Evolutionary conservation across 2,329 filamentous ascomycete species (phyloP), one percentile per base, ranked within the genome.

Genomic region (Venturia carpophila): DNA sequence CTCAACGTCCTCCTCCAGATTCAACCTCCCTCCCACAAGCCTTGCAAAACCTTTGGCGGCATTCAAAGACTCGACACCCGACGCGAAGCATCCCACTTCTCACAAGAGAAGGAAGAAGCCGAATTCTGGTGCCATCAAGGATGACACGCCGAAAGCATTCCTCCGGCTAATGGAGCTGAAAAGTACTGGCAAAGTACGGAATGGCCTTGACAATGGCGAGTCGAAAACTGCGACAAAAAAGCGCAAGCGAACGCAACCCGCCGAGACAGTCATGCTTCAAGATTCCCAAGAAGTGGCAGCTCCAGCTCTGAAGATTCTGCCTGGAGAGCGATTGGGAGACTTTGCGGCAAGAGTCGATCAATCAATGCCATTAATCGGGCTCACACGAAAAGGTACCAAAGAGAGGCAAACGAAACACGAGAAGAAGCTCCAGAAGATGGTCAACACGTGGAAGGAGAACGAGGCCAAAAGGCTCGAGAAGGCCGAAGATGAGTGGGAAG

Each of bases 121-220:
- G 67, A 67, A 71, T 68, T 56, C 39, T 64, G 66, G 74, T 70
- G 52, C 74, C 69, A 71, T 84, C 78, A 71, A 80, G 75, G 87
- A 96, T 74, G 94, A 97, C 77, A 92, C 90, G 1, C 94, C 94
- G 0, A 89, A 91, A 69, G 91, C 89, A 1, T 99, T 99, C 76
- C 85, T 85, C 67, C 87, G 92, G 15, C 78, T 97, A 68, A 94
- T 97, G 89, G 86, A 89, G 42, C 84, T 87, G 69, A 84, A 87
- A 49, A 76, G 79, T 19, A 82, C 84, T n/a, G 78, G 77, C 27
- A 87, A 85, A 71, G 74, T 73, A 56, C 81, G 82, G 5, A 84
- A 82, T 11, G 87, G 88, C 7, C 79, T 95, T 10, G 88, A 96
- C 72, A 84, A 94, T 68, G 90, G 90, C n/a, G 72, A 79, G 13